Base-by-base conservation (phyloP, 177 flowering plant species). In the Vitis hybrid region DNA sequence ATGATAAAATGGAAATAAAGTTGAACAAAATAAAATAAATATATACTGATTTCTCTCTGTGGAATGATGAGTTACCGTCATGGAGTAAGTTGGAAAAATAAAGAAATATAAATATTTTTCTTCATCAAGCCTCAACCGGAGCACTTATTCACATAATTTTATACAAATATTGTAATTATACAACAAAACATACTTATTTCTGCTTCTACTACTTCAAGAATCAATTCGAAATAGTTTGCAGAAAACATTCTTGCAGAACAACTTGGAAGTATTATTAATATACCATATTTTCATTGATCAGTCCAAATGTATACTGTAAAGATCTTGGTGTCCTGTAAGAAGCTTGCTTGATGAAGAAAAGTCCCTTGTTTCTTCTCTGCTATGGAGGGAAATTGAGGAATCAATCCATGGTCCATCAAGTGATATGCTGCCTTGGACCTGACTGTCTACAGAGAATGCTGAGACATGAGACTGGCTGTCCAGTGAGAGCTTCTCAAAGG, bases 321-420 rank as follows among this genome's bases (percentile, higher is more conserved):
- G 79, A 68, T 79, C 80, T 22, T 6, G 45, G 1, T 33, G 72
- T 69, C 1, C 6, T 33, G 45, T 33, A 5, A 33, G 45, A 33
- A 33, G 45, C 45, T 49, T 69, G 33, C 65, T 73, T 64, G 80
- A 15, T 6, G 83, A 75, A 53, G 84, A 45, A 77, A 56, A 53
- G 0, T 64, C 74, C 11, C 5, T 21, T 26, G 15, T 64, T 7
- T 76, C 85, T 26, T 85, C 89, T 21, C 73, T 70, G 51, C 77
- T 75, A 3, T 61, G 58, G 5, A 55, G 0, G 5, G 88, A 82
- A 21, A 66, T 11, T 0, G 89, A 80, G 18, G 94, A 84, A 74
- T 80, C 87, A 1, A 55, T 62, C 87, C 85, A 84, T 12, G 92
- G 86, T 1, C 79, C 91, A 53, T 83, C 88, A 74, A 65, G 72